Percentiles rank a stretch among this genome's conserved stretches.
Evolutionary conservation across 2,329 filamentous ascomycete species (phyloP).

Genomic region (Paradendryphiella salina): DNA sequence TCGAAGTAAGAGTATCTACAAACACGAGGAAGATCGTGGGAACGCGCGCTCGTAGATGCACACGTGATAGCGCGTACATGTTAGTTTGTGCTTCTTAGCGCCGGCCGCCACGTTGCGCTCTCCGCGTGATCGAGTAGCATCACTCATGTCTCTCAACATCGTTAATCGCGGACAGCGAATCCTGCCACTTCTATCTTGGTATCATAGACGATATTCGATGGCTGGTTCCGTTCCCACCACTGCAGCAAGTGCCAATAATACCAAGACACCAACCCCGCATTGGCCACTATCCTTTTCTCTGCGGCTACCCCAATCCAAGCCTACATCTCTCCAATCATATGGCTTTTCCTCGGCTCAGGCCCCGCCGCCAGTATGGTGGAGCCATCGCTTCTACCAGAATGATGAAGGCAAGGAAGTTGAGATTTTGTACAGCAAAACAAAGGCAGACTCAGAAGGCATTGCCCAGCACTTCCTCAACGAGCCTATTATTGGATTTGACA

Average conservation of each 20-base stretch:
- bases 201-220: not conserved
- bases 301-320: slow-evolving; percentile 13
- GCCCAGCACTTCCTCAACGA: slow-evolving; percentile 68
- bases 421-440: slow-evolving; percentile 77
- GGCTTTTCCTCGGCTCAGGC: slow-evolving; percentile 9
- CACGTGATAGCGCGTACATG: slow-evolving; percentile 10
- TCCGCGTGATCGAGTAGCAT: not conserved
- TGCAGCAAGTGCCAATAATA: not conserved
- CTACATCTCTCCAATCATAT: slow-evolving; percentile 11
- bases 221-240: not conserved
- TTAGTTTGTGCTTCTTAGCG: slow-evolving; percentile 8
- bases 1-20: not conserved
- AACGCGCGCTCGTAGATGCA: not conserved
- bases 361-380: slow-evolving; percentile 59
- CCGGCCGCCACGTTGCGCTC: not conserved
- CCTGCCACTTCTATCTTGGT: not conserved
- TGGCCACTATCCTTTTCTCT: slow-evolving; percentile 31
- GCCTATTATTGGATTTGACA: slow-evolving; percentile 79
- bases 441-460: slow-evolving; percentile 67
- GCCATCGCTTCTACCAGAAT: slow-evolving; percentile 67
- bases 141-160: slow-evolving; percentile 1
- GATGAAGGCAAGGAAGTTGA: slow-evolving; percentile 59
- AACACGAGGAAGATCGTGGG: too few relatives aligned
- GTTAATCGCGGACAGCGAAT: not conserved
- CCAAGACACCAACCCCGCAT: slow-evolving; percentile 3